Evolutionary conservation across 1,284 basidiomycete species (phyloP), one percentile per base, ranked within the genome.

Genomic region (Wolfiporia cocos): DNA sequence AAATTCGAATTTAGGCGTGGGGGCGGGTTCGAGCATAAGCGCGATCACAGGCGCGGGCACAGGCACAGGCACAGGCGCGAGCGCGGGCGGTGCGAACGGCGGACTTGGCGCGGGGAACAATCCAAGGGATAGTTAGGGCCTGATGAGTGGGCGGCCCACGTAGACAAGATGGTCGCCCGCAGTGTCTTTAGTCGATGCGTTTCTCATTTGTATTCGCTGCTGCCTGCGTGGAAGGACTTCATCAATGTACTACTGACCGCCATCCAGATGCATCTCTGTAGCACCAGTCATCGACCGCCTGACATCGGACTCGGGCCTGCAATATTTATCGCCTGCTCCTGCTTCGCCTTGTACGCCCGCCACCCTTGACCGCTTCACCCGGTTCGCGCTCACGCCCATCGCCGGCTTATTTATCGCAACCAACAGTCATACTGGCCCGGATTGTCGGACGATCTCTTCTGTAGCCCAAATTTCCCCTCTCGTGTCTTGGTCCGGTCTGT

Each of bases 61-160:
- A 15, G 38, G 34, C 9, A 32, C 38, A 14, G n/a, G 28, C 6
- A 44, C 50, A 17, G 39, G 30, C 34, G 42, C 44, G 18, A 32
- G 33, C 4, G 42, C 42, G 4, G 35, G 51, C 24, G 49, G 43
- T 37, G n/a, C 40, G 36, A 39, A 50, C 35, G 42, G 46, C 42
- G 51, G 50, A 14, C 61, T 76, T 30, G 69, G 68, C 21, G 68
- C 72, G 21, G 70, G 74, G 18, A 71, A 76, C 44, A 73, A 78
- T 51, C 51, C 75, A 43, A 59, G 69, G 50, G 66, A 69, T 50
- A 70, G 63, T 49, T 72, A 41, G 46, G 31, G 29, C 29, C 9
- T 24, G n/a, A 14, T 9, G 30, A 15, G 31, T 19, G 18, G 39
- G 18, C 29, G 30, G 28, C 20, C 22, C n/a, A 14, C 24, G 22